These are phyloP conservation scores for Cercospora canescens DNA, from an alignment of 2,329 filamentous ascomycete species.

Conservation along the genomic window DNA sequence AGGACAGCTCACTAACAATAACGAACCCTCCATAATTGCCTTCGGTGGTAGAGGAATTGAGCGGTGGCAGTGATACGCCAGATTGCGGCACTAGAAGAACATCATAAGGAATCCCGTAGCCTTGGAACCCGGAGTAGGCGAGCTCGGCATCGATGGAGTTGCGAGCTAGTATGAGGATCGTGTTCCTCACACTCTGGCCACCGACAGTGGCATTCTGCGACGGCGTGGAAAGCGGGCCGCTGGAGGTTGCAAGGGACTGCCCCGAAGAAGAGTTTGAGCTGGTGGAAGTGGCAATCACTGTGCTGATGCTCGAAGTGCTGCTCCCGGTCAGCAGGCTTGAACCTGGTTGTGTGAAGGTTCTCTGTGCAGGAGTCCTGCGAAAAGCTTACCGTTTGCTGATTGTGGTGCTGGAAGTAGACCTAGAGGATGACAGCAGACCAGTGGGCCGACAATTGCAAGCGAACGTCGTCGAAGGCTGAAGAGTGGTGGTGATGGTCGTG, in stretches of 20 bases:
- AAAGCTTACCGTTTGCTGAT: not conserved
- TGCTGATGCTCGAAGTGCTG: not conserved
- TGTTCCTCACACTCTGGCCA: constrained; percentile 1
- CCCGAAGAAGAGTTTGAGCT: not conserved
- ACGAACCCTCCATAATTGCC: constrained; percentile 16
- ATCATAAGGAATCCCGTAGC: constrained; percentile 13
- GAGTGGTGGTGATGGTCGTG: not conserved
- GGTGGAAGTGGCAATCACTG: not conserved
- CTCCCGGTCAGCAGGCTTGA: not conserved
- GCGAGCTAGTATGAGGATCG: constrained; percentile 7
- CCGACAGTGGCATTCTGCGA: not conserved
- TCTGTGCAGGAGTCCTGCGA: too few relatives aligned
- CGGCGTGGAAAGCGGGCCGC: not conserved
- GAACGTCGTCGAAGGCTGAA: not conserved
- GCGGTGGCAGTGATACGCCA: not conserved
- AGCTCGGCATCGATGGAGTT: constrained; percentile 9
- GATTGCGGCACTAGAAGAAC: constrained; percentile 6
- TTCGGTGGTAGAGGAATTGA: constrained; percentile 1
- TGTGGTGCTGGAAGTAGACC: not conserved
- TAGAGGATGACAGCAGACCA: not conserved
- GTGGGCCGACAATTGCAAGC: constrained; percentile 4
- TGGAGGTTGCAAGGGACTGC: not conserved
- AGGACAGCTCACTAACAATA: constrained; percentile 11
- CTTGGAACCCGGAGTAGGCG: constrained; percentile 5
- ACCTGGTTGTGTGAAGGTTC: not conserved